Evolutionary conservation across 306 rosid genomes (phyloP).

Genomic region (Ochetophila trinervis): DNA sequence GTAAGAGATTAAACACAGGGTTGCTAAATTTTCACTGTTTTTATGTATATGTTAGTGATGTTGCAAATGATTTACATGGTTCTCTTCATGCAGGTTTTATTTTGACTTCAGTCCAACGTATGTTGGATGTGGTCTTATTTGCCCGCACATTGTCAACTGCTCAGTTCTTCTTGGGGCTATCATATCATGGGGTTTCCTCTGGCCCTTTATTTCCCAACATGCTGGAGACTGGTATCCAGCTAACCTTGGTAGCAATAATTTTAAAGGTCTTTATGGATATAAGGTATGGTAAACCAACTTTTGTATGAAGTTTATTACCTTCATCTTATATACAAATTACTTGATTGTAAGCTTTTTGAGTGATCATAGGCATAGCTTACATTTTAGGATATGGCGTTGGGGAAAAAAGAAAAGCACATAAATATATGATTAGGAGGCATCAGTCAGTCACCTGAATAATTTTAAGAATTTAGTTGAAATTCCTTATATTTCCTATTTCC

Average conservation of each 20-base stretch:
- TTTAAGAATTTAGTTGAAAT: neutral
- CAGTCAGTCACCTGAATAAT: neutral
- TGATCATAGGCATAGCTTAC: neutral
- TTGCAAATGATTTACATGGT: slow-evolving; percentile 18
- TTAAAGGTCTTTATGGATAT: slow-evolving; percentile 94
- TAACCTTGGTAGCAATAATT: slow-evolving; percentile 70
- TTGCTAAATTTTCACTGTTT: neutral
- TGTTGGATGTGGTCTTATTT: slow-evolving; percentile 94
- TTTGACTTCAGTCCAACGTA: slow-evolving; percentile 96
- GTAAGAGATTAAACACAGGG: neutral
- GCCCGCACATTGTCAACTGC: slow-evolving; percentile 92
- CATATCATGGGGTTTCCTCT: slow-evolving; percentile 88
- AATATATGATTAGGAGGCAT: neutral
- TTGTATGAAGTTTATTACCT: slow-evolving; percentile 15
- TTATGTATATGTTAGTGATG: neutral
- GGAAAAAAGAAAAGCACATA: neutral
- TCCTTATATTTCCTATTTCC: neutral
- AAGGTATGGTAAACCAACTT: slow-evolving; percentile 50
- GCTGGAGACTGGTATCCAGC: slow-evolving; percentile 97
- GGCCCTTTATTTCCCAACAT: slow-evolving; percentile 71
- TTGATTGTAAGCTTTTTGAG: neutral
- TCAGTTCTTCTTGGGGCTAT: slow-evolving; percentile 88
- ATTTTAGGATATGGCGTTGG: neutral
- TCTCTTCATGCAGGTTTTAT: slow-evolving; percentile 63
- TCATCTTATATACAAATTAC: slow-evolving; percentile 13